Conservation (phyloP, 129 eudicot genomes). For the Glebionis coronaria region DNA sequence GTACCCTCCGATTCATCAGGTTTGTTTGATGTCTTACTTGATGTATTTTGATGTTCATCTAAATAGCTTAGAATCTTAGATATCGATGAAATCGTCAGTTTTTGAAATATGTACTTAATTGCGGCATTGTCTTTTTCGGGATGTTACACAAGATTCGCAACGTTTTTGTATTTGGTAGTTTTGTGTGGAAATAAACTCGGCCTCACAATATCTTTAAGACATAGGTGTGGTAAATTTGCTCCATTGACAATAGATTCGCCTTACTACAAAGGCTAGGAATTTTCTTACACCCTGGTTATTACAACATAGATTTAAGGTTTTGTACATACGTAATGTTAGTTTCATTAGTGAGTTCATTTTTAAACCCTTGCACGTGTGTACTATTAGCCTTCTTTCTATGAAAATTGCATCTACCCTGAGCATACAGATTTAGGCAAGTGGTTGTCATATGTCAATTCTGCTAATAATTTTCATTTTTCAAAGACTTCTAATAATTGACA, state of each 20-base stretch:
- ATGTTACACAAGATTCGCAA: neutral
- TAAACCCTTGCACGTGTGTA: too few relatives aligned
- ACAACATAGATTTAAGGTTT: too few relatives aligned
- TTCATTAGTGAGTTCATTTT: too few relatives aligned
- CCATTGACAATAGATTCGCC: too few relatives aligned
- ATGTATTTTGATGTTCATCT: neutral
- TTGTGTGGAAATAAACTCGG: neutral
- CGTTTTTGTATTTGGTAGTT: neutral
- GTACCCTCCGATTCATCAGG: slow-evolving; percentile 53
- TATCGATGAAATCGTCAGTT: neutral
- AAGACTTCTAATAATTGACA: too few relatives aligned
- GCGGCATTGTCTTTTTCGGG: neutral
- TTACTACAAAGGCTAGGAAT: too few relatives aligned
- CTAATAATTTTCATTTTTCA: neutral
- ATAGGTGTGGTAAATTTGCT: neutral
- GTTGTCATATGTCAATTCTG: neutral
- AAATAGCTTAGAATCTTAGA: neutral
- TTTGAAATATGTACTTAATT: neutral
- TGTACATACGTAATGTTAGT: too few relatives aligned
- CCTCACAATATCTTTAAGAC: neutral
- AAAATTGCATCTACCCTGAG: too few relatives aligned
- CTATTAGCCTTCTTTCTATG: too few relatives aligned
- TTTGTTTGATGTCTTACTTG: slow-evolving; percentile 7
- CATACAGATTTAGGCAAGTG: neutral
- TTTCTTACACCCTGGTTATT: too few relatives aligned